These are phyloP conservation scores for Leucosporidium creatinivorum DNA, from an alignment of 768 basidiomycete species.

Conservation along the genomic window DNA sequence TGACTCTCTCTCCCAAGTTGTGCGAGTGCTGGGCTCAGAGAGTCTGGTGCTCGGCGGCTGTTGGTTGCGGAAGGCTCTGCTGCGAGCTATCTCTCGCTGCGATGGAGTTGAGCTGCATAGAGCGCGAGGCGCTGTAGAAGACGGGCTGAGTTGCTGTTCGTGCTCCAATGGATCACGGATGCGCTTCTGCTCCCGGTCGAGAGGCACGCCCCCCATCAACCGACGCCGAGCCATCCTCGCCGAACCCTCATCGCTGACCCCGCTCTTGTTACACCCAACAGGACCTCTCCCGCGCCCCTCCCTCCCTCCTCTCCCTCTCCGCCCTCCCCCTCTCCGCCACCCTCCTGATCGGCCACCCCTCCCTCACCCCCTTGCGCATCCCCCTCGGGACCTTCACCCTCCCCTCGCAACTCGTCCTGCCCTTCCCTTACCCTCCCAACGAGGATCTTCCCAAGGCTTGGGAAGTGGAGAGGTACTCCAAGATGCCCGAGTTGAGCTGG, in stretches of 20 bases:
- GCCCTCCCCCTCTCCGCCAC: slow-evolving; percentile 17
- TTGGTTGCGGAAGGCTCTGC: too few relatives aligned
- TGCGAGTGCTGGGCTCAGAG: too few relatives aligned
- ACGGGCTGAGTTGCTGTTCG: too few relatives aligned
- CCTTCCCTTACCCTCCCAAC: slow-evolving; percentile 23
- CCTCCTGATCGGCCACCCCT: slow-evolving; percentile 22
- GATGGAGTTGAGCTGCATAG: too few relatives aligned
- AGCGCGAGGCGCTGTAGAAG: too few relatives aligned
- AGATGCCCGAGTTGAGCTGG: slow-evolving; percentile 20
- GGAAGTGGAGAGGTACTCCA: slow-evolving; percentile 27
- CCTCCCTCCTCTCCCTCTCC: slow-evolving; percentile 24
- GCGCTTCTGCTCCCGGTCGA: too few relatives aligned
- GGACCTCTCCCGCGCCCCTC: slow-evolving; percentile 26
- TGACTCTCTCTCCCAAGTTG: too few relatives aligned
- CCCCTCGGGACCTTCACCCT: slow-evolving; percentile 23
- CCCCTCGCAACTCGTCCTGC: slow-evolving; percentile 10
- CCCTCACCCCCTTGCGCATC: slow-evolving; percentile 8
- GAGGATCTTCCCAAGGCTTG: slow-evolving; percentile 23
- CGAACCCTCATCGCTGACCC: neutral
- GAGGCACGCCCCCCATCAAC: too few relatives aligned
- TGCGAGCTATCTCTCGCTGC: too few relatives aligned
- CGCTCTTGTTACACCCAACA: neutral
- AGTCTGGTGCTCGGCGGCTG: too few relatives aligned
- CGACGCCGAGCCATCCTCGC: neutral
- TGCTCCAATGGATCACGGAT: too few relatives aligned